Evolutionary conservation across 257 asterid genomes (phyloP).

Genomic region (Scutellaria galericulata): DNA sequence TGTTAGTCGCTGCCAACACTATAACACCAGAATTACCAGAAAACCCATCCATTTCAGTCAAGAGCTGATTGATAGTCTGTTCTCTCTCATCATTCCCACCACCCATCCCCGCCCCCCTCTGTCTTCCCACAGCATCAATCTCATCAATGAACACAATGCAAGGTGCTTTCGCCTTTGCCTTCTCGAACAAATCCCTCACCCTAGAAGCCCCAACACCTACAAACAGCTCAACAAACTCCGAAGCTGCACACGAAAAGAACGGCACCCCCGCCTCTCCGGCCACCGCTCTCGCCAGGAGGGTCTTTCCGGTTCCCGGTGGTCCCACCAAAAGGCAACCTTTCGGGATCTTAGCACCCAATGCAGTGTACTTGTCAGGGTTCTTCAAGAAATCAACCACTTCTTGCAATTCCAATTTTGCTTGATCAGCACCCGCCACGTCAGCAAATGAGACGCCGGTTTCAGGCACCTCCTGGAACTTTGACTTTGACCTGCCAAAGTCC

Average conservation of each 20-base stretch:
- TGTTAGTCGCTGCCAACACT: slow-evolving; percentile 90
- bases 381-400: slow-evolving; percentile 97
- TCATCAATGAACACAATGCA: slow-evolving; percentile 98
- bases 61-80: slow-evolving; percentile 95
- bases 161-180: slow-evolving; percentile 93
- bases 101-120: slow-evolving; percentile 93
- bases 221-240: slow-evolving; percentile 92
- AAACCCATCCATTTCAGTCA: slow-evolving; percentile 99
- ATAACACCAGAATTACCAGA: slow-evolving; percentile 93
- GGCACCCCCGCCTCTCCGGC: slow-evolving; percentile 98
- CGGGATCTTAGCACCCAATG: slow-evolving; percentile 93
- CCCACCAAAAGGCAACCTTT: slow-evolving; percentile 96
- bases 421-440: slow-evolving; percentile 99
- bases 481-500: slow-evolving; percentile 96
- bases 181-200: slow-evolving; percentile 97
- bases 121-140: slow-evolving; percentile 97
- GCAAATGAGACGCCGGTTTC: slow-evolving; percentile 92
- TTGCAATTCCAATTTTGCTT: slow-evolving; percentile 92
- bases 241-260: slow-evolving; percentile 96
- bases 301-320: slow-evolving; percentile 97
- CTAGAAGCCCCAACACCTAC: slow-evolving; percentile 99
- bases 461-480: slow-evolving; percentile 97
- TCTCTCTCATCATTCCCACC: slow-evolving; percentile 99
- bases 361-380: slow-evolving; percentile 96
- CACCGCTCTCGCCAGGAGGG: slow-evolving; percentile 96